Evolutionary conservation across 2,329 filamentous ascomycete genomes (phyloP).

Genomic region (Chaetomiaceae sp.): DNA sequence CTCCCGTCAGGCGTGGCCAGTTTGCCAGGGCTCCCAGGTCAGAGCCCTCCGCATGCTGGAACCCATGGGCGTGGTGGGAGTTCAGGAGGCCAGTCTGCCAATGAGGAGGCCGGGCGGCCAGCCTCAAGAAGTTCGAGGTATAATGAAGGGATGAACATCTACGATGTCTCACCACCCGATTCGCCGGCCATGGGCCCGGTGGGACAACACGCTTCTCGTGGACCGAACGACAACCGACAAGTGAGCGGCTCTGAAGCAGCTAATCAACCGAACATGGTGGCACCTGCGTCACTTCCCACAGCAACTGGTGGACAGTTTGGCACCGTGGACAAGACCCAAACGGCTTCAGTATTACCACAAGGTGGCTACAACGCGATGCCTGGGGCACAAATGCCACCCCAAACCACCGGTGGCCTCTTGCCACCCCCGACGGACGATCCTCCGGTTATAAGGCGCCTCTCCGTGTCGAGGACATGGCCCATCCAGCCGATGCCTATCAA

Average conservation of each 20-base stretch:
- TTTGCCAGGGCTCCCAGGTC: slow-evolving; percentile 22
- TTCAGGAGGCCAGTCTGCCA: slow-evolving; percentile 24
- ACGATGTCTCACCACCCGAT: slow-evolving; percentile 44
- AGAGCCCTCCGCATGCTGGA: slow-evolving; percentile 5
- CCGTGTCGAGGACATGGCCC: slow-evolving; percentile 46
- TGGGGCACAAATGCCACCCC: slow-evolving; percentile 30
- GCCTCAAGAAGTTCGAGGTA: slow-evolving; percentile 21
- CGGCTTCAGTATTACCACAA: slow-evolving; percentile 15
- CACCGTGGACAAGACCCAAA: neutral
- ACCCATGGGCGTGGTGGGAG: slow-evolving; percentile 34
- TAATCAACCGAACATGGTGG: slow-evolving; percentile 1
- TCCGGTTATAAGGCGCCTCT: slow-evolving; percentile 24
- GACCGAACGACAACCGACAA: slow-evolving; percentile 15
- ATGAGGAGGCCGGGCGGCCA: slow-evolving; percentile 13
- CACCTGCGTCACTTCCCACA: slow-evolving; percentile 15
- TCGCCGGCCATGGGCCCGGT: slow-evolving; percentile 33
- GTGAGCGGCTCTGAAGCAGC: slow-evolving; percentile 15
- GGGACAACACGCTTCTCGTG: slow-evolving; percentile 13
- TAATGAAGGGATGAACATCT: slow-evolving; percentile 38
- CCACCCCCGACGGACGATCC: slow-evolving; percentile 7
- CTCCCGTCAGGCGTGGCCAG: slow-evolving; percentile 17
- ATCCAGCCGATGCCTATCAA: slow-evolving; percentile 29
- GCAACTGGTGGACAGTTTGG: neutral
- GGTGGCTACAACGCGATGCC: slow-evolving; percentile 25
- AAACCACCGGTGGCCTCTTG: slow-evolving; percentile 23